phyloP scores from a whole-genome alignment of 768 basidiomycete genomes.

The Mycena olivaceomarginata region DNA sequence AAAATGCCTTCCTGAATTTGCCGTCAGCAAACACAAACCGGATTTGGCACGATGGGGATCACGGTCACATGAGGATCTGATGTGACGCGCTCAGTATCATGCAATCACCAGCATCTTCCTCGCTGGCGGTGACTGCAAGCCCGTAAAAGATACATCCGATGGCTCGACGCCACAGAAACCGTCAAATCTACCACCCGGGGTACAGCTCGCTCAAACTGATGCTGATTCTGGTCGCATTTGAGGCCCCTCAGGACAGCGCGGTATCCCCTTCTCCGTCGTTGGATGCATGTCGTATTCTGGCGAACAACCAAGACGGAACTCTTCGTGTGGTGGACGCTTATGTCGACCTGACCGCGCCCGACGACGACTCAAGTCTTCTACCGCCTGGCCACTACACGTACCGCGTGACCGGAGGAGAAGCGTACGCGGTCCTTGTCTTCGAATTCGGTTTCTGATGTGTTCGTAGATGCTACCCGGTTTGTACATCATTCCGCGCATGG shows the following conservation, averaged over 20 bases:
- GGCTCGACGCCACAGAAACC: no score
- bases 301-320: neutral
- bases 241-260: neutral
- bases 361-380: neutral
- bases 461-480: constrained; percentile 9
- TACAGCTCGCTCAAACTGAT: neutral
- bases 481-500: constrained; percentile 28
- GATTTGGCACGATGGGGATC: no score
- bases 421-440: neutral
- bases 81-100: no score
- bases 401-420: neutral
- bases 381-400: neutral
- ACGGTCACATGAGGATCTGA: no score
- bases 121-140: no score
- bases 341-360: neutral
- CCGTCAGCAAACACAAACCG: no score
- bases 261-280: neutral
- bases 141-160: no score
- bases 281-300: neutral
- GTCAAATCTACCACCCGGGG: neutral
- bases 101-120: no score
- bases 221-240: neutral
- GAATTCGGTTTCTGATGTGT: neutral
- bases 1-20: no score
- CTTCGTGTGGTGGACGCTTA: neutral